phyloP scores from a whole-genome alignment of 1,139 yeast species.

The Yarrowia galli region DNA sequence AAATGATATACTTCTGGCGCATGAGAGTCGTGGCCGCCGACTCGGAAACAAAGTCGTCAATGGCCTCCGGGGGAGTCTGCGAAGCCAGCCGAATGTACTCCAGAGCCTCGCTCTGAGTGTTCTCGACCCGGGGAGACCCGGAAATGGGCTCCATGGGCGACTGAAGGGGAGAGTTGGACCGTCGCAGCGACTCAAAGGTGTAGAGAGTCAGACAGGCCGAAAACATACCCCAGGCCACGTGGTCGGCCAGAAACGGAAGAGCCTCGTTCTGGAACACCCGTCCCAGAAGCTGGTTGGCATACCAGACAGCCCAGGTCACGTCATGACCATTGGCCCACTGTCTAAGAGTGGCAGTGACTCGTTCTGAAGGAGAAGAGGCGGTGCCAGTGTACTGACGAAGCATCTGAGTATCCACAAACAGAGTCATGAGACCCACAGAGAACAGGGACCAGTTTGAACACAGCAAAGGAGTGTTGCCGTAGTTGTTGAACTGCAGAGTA shows the following conservation, averaged over 20 bases:
- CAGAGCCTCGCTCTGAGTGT: conserved; percentile 41
- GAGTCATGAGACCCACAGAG: conserved; percentile 45
- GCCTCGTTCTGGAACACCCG: conserved; percentile 44
- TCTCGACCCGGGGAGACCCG: conserved; percentile 34
- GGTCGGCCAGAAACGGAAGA: conserved; percentile 45
- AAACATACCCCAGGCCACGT: conserved; percentile 47
- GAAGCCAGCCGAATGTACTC: conserved; percentile 42
- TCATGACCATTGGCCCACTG: conserved; percentile 46
- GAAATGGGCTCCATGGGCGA: conserved; percentile 28
- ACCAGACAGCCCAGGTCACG: conserved; percentile 48
- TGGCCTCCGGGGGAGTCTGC: conserved; percentile 41
- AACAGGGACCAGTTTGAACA: conserved; percentile 48
- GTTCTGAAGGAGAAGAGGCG: conserved; percentile 39
- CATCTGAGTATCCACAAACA: conserved; percentile 46
- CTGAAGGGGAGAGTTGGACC: neutral
- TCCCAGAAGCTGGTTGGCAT: conserved; percentile 46
- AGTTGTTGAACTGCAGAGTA: conserved; percentile 43
- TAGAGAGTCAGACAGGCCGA: conserved; percentile 46
- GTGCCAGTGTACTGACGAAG: conserved; percentile 43
- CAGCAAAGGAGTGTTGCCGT: conserved; percentile 44
- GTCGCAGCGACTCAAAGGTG: conserved; percentile 44
- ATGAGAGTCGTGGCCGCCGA: neutral
- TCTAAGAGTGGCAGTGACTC: conserved; percentile 41
- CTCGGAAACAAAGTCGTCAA: conserved; percentile 39
- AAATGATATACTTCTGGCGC: conserved; percentile 7